phyloP scores from a whole-genome alignment of 306 rosid species.

The Corylus heterophylla region DNA sequence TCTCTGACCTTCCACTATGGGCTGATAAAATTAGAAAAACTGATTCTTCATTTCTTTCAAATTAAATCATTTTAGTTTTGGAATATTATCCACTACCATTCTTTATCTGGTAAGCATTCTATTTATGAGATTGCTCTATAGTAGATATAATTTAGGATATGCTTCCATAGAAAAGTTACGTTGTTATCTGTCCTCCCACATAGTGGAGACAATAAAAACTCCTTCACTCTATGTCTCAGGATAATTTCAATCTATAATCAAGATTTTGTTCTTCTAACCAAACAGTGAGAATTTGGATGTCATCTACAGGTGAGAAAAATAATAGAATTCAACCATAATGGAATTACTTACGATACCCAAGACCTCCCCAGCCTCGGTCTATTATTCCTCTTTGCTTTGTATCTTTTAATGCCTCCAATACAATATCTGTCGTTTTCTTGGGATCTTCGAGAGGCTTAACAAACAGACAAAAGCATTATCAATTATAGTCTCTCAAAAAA shows the following conservation, averaged over 20 bases:
- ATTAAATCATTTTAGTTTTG: background rate
- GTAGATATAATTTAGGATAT: background rate
- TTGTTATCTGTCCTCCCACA: background rate
- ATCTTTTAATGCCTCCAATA: constrained; percentile 79
- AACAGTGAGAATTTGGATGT: constrained; percentile 1
- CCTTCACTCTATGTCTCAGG: background rate
- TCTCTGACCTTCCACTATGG: background rate
- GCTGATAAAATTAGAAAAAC: background rate
- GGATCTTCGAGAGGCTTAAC: constrained; percentile 90
- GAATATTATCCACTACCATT: background rate
- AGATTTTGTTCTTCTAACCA: background rate
- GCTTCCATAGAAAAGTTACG: background rate
- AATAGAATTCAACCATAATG: background rate
- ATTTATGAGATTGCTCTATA: background rate
- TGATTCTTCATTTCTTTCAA: background rate
- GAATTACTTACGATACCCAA: constrained; percentile 68
- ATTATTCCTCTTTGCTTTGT: constrained; percentile 88
- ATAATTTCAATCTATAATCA: background rate
- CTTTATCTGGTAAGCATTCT: background rate
- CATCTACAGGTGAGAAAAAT: background rate
- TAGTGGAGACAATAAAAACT: background rate
- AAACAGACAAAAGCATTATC: constrained; percentile 23
- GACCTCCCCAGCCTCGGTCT: constrained; percentile 95
- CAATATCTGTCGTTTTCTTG: constrained; percentile 55
- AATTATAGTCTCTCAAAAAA: constrained; percentile 14